phyloP scores from a whole-genome alignment of 192 early-diverging fungal species.

The Podila epigama region DNA sequence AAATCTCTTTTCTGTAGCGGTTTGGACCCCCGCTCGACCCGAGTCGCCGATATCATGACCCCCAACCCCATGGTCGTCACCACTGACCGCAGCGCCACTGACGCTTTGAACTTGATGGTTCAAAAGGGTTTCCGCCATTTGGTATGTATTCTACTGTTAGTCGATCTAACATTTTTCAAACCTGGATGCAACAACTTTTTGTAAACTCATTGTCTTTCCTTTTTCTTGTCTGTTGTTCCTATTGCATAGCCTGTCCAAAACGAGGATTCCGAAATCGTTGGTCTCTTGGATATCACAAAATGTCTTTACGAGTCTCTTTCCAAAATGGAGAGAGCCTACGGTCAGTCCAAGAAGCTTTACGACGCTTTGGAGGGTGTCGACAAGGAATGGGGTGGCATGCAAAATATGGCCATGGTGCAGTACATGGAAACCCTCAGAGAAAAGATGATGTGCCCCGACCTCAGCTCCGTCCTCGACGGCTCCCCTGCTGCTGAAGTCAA shows the following conservation, averaged over 20 bases:
- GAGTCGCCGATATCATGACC: slow-evolving; percentile 91
- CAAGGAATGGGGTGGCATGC: slow-evolving; percentile 78
- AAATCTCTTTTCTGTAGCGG: slow-evolving; percentile 20
- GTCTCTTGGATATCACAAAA: slow-evolving; percentile 85
- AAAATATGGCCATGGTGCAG: slow-evolving; percentile 71
- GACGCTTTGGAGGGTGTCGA: slow-evolving; percentile 84
- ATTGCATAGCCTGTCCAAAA: slow-evolving; percentile 74
- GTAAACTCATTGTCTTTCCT: too few species aligned
- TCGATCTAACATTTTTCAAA: too few species aligned
- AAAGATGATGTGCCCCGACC: slow-evolving; percentile 92
- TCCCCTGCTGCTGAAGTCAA: slow-evolving; percentile 66
- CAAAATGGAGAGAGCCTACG: slow-evolving; percentile 85
- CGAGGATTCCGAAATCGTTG: slow-evolving; percentile 86
- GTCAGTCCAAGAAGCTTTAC: slow-evolving; percentile 81
- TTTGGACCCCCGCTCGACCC: slow-evolving; percentile 67
- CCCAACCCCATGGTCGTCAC: slow-evolving; percentile 90
- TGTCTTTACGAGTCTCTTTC: slow-evolving; percentile 87
- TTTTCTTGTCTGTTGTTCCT: not conserved
- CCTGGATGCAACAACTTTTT: too few species aligned
- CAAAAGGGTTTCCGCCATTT: slow-evolving; percentile 84
- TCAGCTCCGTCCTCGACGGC: slow-evolving; percentile 82
- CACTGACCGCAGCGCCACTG: slow-evolving; percentile 78
- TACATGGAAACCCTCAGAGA: slow-evolving; percentile 79
- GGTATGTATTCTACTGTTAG: too few species aligned
- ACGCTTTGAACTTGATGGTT: slow-evolving; percentile 86